These are phyloP conservation scores for Colletotrichum agaves DNA, from an alignment of 2,329 filamentous ascomycete genomes.

Conservation along the genomic window DNA sequence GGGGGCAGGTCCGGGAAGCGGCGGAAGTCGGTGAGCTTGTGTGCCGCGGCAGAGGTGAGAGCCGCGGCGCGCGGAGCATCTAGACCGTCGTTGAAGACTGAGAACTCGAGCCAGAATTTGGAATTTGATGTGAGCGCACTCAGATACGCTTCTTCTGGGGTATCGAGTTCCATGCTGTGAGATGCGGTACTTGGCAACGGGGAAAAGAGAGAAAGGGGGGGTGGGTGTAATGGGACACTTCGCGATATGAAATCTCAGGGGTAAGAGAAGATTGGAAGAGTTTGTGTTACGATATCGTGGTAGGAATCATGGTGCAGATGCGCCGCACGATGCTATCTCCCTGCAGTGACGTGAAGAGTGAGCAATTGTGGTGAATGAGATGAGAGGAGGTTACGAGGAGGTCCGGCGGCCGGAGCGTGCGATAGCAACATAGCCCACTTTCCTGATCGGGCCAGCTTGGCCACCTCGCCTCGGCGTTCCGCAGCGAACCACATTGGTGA, in stretches of 20 bases:
- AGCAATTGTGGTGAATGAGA: conserved; percentile 7
- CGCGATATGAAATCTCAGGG: not conserved
- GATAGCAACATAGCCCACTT: conserved; percentile 25
- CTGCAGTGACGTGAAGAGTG: not conserved
- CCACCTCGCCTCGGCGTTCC: conserved; percentile 18
- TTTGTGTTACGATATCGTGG: not conserved
- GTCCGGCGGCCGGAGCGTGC: conserved; percentile 14
- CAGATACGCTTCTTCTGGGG: conserved; percentile 22
- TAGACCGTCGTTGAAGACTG: conserved; percentile 55
- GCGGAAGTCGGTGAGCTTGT: conserved; percentile 50
- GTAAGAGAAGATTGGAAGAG: not conserved
- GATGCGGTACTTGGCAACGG: not conserved
- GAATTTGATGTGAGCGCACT: conserved; percentile 38
- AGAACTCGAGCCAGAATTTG: conserved; percentile 59
- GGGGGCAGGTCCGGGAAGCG: conserved; percentile 53
- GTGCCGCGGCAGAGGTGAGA: not conserved
- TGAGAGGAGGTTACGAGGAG: conserved; percentile 14
- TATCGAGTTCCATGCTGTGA: conserved; percentile 1
- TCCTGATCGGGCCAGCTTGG: conserved; percentile 26
- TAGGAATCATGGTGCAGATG: not conserved
- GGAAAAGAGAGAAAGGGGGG: too few relatives aligned
- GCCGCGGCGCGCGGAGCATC: conserved; percentile 37
- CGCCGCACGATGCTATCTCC: not conserved
- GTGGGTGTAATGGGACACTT: not conserved
- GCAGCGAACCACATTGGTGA: conserved; percentile 11